Evolutionary conservation across 1,284 basidiomycete species (phyloP).

Genomic region (Puccinia coronata): DNA sequence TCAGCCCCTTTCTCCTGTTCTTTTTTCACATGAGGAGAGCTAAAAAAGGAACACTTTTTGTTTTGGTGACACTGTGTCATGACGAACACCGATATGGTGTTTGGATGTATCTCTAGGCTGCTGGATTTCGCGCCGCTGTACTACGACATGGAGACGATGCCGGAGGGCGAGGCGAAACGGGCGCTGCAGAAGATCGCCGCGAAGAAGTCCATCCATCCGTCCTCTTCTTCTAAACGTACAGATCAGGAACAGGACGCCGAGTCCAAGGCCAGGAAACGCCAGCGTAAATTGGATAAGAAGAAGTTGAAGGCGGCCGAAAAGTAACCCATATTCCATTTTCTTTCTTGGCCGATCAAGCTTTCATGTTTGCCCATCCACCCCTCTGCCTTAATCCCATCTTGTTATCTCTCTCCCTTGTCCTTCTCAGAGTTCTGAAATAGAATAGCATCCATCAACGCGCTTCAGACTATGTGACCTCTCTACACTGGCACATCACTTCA

Average conservation of each 20-base stretch:
- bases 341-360: too few relatives aligned
- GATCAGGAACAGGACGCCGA: conserved; percentile 1
- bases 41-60: background rate
- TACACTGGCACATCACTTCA: too few relatives aligned
- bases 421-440: too few relatives aligned
- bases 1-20: background rate
- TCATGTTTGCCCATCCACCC: too few relatives aligned
- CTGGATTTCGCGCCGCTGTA: conserved; percentile 78
- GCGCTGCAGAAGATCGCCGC: conserved; percentile 64
- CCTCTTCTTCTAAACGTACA: conserved; percentile 25
- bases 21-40: background rate
- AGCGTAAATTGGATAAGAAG: conserved; percentile 22
- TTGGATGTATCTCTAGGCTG: too few relatives aligned
- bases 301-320: background rate
- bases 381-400: too few relatives aligned
- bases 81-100: too few relatives aligned
- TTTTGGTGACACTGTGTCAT: too few relatives aligned
- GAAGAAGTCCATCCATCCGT: conserved; percentile 59
- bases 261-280: conserved; percentile 27
- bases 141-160: conserved; percentile 72
- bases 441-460: too few relatives aligned
- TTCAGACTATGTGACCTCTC: too few relatives aligned
- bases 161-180: conserved; percentile 73
- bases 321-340: too few relatives aligned
- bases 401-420: too few relatives aligned